Conservation (phyloP, 1,284 basidiomycete species). For the Heterobasidion occidentale region DNA sequence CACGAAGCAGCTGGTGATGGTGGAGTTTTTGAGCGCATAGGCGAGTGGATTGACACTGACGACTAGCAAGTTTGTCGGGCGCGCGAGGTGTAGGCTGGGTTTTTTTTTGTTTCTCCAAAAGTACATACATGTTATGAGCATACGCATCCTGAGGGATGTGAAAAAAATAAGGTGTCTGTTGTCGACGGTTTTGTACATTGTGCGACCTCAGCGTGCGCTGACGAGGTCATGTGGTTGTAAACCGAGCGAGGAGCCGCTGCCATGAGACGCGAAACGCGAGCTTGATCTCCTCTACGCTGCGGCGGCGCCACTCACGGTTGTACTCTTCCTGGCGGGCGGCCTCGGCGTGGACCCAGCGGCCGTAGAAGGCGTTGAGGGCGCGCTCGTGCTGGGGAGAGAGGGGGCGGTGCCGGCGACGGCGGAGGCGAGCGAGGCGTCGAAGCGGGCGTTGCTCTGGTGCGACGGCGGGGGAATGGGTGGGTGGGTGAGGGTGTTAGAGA, state of each 20-base stretch:
- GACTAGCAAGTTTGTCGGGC: background rate
- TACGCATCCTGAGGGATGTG: too few relatives aligned
- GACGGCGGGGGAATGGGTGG: background rate
- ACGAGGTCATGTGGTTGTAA: background rate
- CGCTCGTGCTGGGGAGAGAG: constrained; percentile 42
- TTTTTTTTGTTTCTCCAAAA: background rate
- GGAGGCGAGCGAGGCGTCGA: constrained; percentile 54
- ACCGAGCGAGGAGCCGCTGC: constrained; percentile 26
- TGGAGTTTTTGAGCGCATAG: constrained; percentile 25
- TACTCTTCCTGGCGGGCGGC: constrained; percentile 46
- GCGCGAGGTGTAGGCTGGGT: background rate
- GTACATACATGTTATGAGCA: too few relatives aligned
- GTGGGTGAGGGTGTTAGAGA: background rate
- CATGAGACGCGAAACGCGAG: constrained; percentile 45
- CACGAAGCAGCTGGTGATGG: constrained; percentile 48
- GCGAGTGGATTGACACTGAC: background rate
- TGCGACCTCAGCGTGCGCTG: too few relatives aligned
- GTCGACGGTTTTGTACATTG: too few relatives aligned
- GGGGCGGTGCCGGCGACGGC: constrained; percentile 50
- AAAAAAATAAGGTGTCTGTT: too few relatives aligned
- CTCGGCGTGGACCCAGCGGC: constrained; percentile 65
- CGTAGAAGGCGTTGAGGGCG: constrained; percentile 64
- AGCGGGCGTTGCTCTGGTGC: constrained; percentile 62
- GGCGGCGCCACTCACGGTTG: constrained; percentile 52
- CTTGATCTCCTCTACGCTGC: constrained; percentile 45